Evolutionary conservation across 306 rosid species (phyloP).

Genomic region (Elaeagnus macrophylla): DNA sequence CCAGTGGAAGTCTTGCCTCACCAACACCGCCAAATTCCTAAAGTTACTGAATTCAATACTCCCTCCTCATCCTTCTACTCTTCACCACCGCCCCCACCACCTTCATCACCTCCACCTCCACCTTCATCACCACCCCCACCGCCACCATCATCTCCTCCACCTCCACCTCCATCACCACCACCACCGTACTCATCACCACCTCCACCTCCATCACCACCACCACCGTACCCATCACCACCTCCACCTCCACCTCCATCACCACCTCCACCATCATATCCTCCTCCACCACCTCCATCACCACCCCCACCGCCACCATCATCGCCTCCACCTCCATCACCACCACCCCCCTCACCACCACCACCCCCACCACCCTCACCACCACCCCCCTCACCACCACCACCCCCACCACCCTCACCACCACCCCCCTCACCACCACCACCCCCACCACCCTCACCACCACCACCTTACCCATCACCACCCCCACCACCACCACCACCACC

Average conservation of each 20-base stretch:
- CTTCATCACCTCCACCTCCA: too few species aligned
- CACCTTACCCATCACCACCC: neutral
- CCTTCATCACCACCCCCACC: too few species aligned
- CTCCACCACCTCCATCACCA: slow-evolving; percentile 11
- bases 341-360: neutral
- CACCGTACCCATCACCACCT: too few species aligned
- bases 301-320: slow-evolving; percentile 8
- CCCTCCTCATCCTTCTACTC: too few species aligned
- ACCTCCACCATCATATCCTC: neutral
- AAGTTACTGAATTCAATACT: too few species aligned
- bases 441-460: neutral
- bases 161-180: too few species aligned
- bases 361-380: neutral
- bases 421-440: slow-evolving; percentile 2
- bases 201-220: too few species aligned
- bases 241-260: too few species aligned
- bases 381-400: slow-evolving; percentile 1
- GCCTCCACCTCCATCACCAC: neutral
- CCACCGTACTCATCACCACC: too few species aligned
- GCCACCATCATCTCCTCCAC: too few species aligned
- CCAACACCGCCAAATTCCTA: neutral
- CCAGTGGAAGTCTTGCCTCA: slow-evolving; percentile 43
- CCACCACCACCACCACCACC: slow-evolving; percentile 1
- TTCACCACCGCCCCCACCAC: too few species aligned
- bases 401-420: neutral